Conservation (phyloP, 2,329 filamentous ascomycete species). For the Botrytis tulipae region DNA sequence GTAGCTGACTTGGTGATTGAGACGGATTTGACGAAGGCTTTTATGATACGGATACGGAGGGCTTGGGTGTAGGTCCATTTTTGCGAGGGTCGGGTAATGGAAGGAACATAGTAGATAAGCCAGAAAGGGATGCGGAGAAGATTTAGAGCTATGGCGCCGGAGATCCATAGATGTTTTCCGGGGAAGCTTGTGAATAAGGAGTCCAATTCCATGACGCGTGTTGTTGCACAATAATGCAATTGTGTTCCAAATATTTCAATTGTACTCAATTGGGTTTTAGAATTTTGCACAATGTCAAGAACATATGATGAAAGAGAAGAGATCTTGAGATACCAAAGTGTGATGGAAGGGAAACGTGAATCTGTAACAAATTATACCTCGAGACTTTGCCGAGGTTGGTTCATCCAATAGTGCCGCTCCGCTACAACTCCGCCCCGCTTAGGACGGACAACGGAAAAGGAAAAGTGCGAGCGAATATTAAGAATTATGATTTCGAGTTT, state of each 20-base stretch:
- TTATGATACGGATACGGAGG: neutral
- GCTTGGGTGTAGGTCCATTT: constrained; percentile 19
- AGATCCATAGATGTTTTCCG: neutral
- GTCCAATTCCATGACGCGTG: neutral
- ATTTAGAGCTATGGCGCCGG: neutral
- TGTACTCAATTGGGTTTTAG: neutral
- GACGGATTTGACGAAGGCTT: neutral
- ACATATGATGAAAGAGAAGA: neutral
- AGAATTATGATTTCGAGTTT: neutral
- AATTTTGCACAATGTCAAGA: neutral
- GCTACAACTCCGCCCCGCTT: neutral
- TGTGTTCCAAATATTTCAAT: neutral
- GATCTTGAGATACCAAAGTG: neutral
- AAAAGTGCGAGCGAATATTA: neutral
- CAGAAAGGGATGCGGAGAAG: constrained; percentile 14
- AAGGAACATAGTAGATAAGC: constrained; percentile 7
- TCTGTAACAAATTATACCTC: neutral
- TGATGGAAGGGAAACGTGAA: neutral
- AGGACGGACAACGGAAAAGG: neutral
- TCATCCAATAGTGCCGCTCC: neutral
- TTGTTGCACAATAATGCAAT: neutral
- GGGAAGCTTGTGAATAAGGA: neutral
- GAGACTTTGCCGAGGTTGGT: neutral
- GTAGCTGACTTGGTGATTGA: neutral
- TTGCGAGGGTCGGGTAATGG: neutral